Base-by-base conservation (phyloP, 2,329 filamentous ascomycete genomes). In the Monascus ruber region DNA sequence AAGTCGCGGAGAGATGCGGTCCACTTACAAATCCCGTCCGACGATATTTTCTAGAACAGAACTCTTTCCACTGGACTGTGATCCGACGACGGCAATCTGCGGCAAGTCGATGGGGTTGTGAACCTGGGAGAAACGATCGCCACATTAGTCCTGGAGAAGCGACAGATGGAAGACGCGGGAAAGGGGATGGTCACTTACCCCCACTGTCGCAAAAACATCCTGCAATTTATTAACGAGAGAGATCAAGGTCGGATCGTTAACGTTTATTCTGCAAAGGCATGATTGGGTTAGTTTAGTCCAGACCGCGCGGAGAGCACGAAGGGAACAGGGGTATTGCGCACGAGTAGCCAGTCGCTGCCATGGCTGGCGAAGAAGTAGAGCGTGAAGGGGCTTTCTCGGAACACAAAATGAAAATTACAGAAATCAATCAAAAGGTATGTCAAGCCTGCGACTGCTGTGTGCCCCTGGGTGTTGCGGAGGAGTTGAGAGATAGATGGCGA, bases 91-190 rank as follows among this genome's bases (percentile, higher is more conserved):
- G 52, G 83, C 89, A 63, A 98, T 98, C 72, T 98, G 91, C 40
- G 91, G 91, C 48, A 98, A 71, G 71, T 98, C 91, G 73, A 98
- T 98, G 46, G 91, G 91, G 68, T 98, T 98, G 77, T 94, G 91
- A 58, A 96, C 91, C 78, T 82, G 55, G 17, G 35, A 47, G 41
- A 39, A 42, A 46, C 53, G 31, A 48, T 40, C 44, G 50, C 44
- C 45, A 47, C 53, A 51, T 59, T 47, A 59, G 53, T 50, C 33
- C 29, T 35, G 32, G 41, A 10, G 7, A 26, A 9, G 34, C 34
- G 9, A 25, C 1, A 11, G 5, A 24, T 26, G 34, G 24, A 38
- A 28, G 35, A 40, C 40, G 35, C 17, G 45, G 36, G 40, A 26
- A 33, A 38, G 8, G 36, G 34, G 32, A 37, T 9, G 24, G 42